Percentiles rank a stretch among this genome's conserved stretches.
These are phyloP conservation scores for Pseudocercospora fijiensis DNA, from an alignment of 2,329 filamentous ascomycete species.

Conservation along the genomic window DNA sequence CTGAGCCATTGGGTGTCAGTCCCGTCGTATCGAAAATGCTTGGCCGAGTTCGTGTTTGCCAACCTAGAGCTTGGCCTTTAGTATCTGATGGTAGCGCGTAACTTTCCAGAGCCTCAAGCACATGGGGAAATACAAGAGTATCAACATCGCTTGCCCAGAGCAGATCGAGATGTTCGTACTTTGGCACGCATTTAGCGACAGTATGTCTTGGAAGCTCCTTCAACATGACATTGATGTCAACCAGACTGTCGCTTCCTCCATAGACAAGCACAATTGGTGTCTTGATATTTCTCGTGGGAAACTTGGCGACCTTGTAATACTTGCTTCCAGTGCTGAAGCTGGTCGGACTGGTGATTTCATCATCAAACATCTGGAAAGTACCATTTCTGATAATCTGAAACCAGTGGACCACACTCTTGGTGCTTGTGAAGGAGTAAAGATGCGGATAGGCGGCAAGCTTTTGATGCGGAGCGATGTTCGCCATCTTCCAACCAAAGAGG, in stretches of 20 bases:
- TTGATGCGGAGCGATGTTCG: slow-evolving; percentile 80
- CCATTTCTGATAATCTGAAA: slow-evolving; percentile 98
- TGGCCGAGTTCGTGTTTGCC: slow-evolving; percentile 20
- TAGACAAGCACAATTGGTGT: slow-evolving; percentile 93
- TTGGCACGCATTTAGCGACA: slow-evolving; percentile 78
- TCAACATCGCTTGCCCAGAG: slow-evolving; percentile 89
- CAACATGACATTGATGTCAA: slow-evolving; percentile 91
- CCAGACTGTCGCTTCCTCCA: slow-evolving; percentile 87
- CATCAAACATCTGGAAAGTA: slow-evolving; percentile 97
- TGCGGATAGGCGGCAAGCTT: slow-evolving; percentile 96
- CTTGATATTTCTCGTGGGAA: slow-evolving; percentile 94
- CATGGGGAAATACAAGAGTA: slow-evolving; percentile 80
- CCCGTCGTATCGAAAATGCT: slow-evolving; percentile 28
- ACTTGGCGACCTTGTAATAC: slow-evolving; percentile 94
- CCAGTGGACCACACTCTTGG: slow-evolving; percentile 97
- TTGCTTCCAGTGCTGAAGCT: slow-evolving; percentile 69
- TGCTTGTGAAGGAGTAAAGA: slow-evolving; percentile 93
- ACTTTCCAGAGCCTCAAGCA: slow-evolving; percentile 81
- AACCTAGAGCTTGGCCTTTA: slow-evolving; percentile 28
- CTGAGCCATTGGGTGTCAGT: slow-evolving; percentile 22
- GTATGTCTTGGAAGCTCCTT: slow-evolving; percentile 83
- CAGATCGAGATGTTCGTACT: slow-evolving; percentile 97
- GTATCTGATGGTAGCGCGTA: slow-evolving; percentile 45
- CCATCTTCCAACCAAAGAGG: slow-evolving; percentile 84
- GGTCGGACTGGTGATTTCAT: slow-evolving; percentile 79